Evolutionary conservation across 2,329 filamentous ascomycete species (phyloP).

Genomic region (Ophiostoma tasmaniense): DNA sequence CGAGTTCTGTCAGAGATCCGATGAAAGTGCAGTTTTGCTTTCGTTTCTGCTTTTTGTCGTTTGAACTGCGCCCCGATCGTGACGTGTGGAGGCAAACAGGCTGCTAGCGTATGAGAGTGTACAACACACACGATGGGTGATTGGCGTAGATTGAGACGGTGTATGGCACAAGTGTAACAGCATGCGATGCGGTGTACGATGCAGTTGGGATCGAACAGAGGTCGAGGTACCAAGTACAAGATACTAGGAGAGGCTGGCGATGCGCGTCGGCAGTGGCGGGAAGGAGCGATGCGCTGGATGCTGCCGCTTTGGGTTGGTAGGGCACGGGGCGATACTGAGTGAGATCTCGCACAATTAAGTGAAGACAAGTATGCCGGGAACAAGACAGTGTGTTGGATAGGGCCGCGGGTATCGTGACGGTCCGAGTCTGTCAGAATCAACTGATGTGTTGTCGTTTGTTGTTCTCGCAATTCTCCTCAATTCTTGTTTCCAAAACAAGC

Average conservation of each 20-base stretch:
- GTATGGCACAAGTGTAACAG: too few relatives aligned
- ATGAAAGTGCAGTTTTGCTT: too few relatives aligned
- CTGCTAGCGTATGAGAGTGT: background rate
- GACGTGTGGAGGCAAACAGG: background rate
- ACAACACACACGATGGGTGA: background rate
- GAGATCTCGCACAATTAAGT: background rate
- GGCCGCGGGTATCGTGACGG: background rate
- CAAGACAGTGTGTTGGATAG: background rate
- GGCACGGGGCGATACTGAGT: background rate
- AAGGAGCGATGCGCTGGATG: background rate
- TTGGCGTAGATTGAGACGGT: background rate
- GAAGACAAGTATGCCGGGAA: background rate
- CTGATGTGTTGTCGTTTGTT: conserved; percentile 1
- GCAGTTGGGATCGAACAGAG: background rate
- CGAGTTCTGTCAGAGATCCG: background rate
- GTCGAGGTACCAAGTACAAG: background rate
- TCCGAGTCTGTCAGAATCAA: background rate
- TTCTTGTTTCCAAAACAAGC: background rate
- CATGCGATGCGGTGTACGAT: background rate
- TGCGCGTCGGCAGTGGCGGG: background rate
- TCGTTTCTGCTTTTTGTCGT: background rate
- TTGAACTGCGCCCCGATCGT: background rate
- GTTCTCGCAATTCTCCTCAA: background rate
- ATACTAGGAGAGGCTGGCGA: background rate
- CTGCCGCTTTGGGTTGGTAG: background rate